Conservation (phyloP, 106 monocot genomes). For the Acorus gramineus region DNA sequence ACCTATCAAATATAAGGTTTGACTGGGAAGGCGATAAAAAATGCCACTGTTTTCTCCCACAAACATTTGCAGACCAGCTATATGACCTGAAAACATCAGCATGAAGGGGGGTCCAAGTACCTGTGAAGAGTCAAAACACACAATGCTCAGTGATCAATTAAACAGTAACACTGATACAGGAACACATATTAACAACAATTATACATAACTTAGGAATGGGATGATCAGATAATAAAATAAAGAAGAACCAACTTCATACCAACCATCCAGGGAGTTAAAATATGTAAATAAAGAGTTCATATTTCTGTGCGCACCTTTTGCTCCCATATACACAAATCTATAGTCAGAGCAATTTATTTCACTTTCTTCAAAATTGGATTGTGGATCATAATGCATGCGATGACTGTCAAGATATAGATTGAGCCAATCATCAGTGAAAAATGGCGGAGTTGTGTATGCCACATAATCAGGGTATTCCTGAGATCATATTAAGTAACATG, state of each 20-base stretch:
- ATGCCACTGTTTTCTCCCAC: constrained; percentile 81
- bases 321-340: constrained; percentile 94
- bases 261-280: no score
- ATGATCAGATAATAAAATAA: no score
- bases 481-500: constrained; percentile 11
- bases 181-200: no score
- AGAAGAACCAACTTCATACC: no score
- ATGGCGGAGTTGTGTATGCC: constrained; percentile 79
- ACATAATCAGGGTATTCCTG: constrained; percentile 91
- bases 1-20: constrained; percentile 81
- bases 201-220: no score
- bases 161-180: no score
- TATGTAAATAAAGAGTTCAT: not conserved
- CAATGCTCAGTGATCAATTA: not conserved
- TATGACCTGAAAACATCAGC: constrained; percentile 99
- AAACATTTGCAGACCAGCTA: constrained; percentile 98
- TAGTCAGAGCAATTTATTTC: constrained; percentile 83
- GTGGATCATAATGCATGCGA: constrained; percentile 39
- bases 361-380: constrained; percentile 34
- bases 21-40: constrained; percentile 75
- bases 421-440: constrained; percentile 97
- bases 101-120: constrained; percentile 99
- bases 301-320: constrained; percentile 57
- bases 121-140: constrained; percentile 17
- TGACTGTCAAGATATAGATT: constrained; percentile 91